Percentiles rank a stretch among this genome's conserved stretches.
Evolutionary conservation across 495 filamentous ascomycete genomes (phyloP).

Genomic region (Penicillium egyptiacum): DNA sequence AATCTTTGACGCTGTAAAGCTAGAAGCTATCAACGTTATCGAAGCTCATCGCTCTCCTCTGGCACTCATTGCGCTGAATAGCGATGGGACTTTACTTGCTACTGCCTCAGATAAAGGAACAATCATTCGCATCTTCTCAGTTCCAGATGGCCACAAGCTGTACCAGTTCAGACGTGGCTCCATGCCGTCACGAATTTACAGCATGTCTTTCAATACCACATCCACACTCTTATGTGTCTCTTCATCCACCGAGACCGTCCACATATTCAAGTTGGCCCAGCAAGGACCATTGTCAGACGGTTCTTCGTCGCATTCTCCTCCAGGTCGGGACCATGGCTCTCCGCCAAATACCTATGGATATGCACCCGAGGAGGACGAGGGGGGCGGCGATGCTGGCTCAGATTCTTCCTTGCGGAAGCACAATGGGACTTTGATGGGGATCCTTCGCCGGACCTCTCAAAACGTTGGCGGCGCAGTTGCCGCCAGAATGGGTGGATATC

Average conservation of each 20-base stretch:
- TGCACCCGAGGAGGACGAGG: conserved; percentile 41
- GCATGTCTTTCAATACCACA: conserved; percentile 98
- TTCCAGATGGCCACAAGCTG: conserved; percentile 85
- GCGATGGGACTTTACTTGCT: conserved; percentile 87
- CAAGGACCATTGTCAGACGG: conserved; percentile 35
- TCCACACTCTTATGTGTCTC: conserved; percentile 93
- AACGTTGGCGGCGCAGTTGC: conserved; percentile 89
- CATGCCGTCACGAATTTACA: conserved; percentile 90
- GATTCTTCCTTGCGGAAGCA: conserved; percentile 47
- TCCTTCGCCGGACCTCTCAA: conserved; percentile 95
- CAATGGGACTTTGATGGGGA: conserved; percentile 74
- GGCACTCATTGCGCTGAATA: conserved; percentile 85
- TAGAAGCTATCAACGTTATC: conserved; percentile 86
- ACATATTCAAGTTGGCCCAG: conserved; percentile 79
- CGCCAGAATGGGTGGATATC: conserved; percentile 83
- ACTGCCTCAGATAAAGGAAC: conserved; percentile 97
- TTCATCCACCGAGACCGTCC: conserved; percentile 94
- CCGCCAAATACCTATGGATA: conserved; percentile 37
- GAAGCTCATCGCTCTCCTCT: conserved; percentile 94
- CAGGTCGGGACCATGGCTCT: conserved; percentile 40
- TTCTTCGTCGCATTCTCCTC: conserved; percentile 34
- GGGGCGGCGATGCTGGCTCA: conserved; percentile 28
- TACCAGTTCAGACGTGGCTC: conserved; percentile 94
- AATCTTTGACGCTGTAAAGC: conserved; percentile 81
- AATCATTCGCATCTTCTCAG: conserved; percentile 90